Evolutionary conservation across 2,329 filamentous ascomycete genomes (phyloP), one percentile per base, ranked within the genome.

Genomic region (Neofusicoccum ribis): DNA sequence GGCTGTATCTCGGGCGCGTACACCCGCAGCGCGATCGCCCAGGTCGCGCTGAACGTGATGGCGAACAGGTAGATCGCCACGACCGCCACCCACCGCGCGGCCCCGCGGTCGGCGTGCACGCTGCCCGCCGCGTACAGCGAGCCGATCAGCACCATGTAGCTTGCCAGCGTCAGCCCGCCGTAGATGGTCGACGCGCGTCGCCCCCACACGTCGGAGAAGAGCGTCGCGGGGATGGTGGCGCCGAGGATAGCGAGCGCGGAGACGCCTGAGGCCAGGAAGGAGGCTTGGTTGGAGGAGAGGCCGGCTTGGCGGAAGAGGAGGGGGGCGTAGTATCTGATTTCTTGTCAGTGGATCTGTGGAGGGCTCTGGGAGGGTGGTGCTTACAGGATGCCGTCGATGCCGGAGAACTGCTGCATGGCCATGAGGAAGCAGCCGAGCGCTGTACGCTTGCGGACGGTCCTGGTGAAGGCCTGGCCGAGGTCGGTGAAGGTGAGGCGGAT

Each of bases 341-440:
- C 3, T 3, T 23, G 23, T 23, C 3, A 23, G 23, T 23, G 23
- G 23, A 23, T 23, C 23, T 23, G 23, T 23, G 23, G 23, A 23
- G 23, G 3, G 23, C 23, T 23, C 23, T 3, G 3, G 23, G 23
- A 23, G 3, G 2, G 23, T 23, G 23, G 23, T 23, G 3, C 23
- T 2, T 23, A 89, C 27, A 88, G 78, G 5, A 89, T 82, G 0
- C 84, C 87, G 68, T 89, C 87, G 58, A 89, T 89, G 0, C 87
- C 86, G 34, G 80, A 84, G 0, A 89, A 75, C 69, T 89, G 87
- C 37, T 86, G 81, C 80, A 88, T 86, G 1, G 79, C 82, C 72
- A 89, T 82, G 61, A 88, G 73, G 67, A 88, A 88, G 0, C 86
- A 77, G 0, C 82, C 86, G 17, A 88, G 37, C 6, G 14, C 11